Percentiles rank a stretch among this genome's conserved stretches.
These are phyloP conservation scores for Mollisiaceae sp. DNA, from an alignment of 2,329 filamentous ascomycete species.

Conservation along the genomic window DNA sequence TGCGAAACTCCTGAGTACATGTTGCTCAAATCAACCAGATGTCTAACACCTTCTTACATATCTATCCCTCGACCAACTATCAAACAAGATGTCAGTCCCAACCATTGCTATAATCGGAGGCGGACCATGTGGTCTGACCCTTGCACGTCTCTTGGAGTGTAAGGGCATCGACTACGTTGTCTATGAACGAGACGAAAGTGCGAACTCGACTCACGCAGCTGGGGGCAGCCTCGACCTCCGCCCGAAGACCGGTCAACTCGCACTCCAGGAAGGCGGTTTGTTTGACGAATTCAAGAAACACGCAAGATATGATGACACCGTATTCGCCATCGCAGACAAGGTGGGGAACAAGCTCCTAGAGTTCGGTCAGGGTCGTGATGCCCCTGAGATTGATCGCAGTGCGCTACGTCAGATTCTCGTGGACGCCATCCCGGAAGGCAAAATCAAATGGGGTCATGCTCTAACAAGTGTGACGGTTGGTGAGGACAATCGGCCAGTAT, in stretches of 20 bases:
- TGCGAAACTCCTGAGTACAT: not conserved
- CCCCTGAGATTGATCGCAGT: slow-evolving; percentile 40
- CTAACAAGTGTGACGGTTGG: slow-evolving; percentile 23
- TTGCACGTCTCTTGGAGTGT: slow-evolving; percentile 32
- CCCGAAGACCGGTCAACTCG: slow-evolving; percentile 39
- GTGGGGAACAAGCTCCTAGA: slow-evolving; percentile 33
- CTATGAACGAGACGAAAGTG: slow-evolving; percentile 41
- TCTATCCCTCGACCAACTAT: not conserved
- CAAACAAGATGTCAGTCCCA: slow-evolving; percentile 14
- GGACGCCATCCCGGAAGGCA: slow-evolving; percentile 30
- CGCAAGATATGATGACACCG: slow-evolving; percentile 40
- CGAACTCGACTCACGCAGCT: slow-evolving; percentile 20
- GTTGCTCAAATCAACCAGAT: not conserved
- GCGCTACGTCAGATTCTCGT: slow-evolving; percentile 37
- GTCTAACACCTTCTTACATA: not conserved
- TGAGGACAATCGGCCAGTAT: slow-evolving; percentile 6
- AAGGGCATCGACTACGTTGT: slow-evolving; percentile 38
- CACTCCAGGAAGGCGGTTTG: slow-evolving; percentile 42
- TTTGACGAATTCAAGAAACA: slow-evolving; percentile 45
- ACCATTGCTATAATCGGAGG: slow-evolving; percentile 33
- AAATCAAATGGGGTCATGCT: slow-evolving; percentile 33
- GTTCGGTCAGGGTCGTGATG: slow-evolving; percentile 39
- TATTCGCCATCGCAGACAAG: slow-evolving; percentile 30
- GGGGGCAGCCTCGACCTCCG: slow-evolving; percentile 56
- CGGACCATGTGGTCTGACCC: slow-evolving; percentile 31